Conservation (phyloP, 2,329 filamentous ascomycete species). For the Didymella pomorum region DNA sequence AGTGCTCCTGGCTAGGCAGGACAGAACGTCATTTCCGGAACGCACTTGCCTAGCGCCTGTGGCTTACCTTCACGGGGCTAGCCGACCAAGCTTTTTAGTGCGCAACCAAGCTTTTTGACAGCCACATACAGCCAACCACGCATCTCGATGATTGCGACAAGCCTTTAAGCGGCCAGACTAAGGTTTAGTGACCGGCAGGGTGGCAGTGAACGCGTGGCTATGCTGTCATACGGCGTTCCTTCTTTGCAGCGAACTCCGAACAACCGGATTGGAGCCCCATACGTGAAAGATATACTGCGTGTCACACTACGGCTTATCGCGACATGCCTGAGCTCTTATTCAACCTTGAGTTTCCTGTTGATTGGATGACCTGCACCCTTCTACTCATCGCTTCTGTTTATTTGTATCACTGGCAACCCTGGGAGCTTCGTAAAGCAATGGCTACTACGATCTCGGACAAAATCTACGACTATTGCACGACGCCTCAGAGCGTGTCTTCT, state of each 20-base stretch:
- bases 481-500: constrained; percentile 63
- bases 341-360: not conserved
- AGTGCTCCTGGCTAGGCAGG: not conserved
- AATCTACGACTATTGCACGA: constrained; percentile 67
- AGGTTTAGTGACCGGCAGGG: constrained; percentile 3
- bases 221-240: constrained; percentile 11
- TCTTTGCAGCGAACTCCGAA: not conserved
- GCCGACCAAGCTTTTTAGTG: constrained; percentile 10
- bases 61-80: constrained; percentile 17
- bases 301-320: not conserved
- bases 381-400: constrained; percentile 1
- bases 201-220: constrained; percentile 21
- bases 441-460: constrained; percentile 26
- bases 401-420: constrained; percentile 6
- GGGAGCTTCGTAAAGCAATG: constrained; percentile 20
- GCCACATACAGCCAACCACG: not conserved
- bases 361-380: not conserved
- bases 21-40: constrained; percentile 10
- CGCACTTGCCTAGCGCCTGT: constrained; percentile 18
- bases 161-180: not conserved
- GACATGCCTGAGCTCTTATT: not conserved
- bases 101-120: constrained; percentile 9
- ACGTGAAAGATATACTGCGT: not conserved
- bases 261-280: not conserved
- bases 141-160: not conserved